Evolutionary conservation across 257 asterid genomes (phyloP).

Genomic region (Coffea eugenioides): DNA sequence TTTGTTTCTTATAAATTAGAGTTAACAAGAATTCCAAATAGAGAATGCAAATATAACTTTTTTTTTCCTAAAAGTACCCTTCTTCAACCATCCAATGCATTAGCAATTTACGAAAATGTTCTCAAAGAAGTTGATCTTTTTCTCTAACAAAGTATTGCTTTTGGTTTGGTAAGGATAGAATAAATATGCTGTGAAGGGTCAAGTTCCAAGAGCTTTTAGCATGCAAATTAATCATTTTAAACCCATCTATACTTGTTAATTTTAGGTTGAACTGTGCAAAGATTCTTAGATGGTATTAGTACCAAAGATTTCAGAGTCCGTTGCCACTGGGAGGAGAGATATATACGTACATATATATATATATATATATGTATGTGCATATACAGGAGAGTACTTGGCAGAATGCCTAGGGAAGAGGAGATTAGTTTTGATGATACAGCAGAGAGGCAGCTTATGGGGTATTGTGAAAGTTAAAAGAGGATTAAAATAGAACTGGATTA

Average conservation of each 20-base stretch:
- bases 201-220: background rate
- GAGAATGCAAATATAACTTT: too few relatives aligned
- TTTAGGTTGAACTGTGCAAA: background rate
- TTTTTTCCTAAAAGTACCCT: too few relatives aligned
- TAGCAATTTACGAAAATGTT: too few relatives aligned
- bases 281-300: background rate
- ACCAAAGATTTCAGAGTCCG: slow-evolving; percentile 32
- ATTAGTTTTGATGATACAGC: slow-evolving; percentile 36
- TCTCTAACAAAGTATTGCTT: background rate
- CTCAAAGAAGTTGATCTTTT: too few relatives aligned
- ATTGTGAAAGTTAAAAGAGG: slow-evolving; percentile 50
- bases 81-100: too few relatives aligned
- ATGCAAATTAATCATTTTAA: background rate
- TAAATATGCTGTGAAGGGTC: too few relatives aligned
- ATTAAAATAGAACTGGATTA: slow-evolving; percentile 24
- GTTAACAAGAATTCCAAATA: too few relatives aligned
- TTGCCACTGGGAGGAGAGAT: background rate
- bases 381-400: slow-evolving; percentile 8
- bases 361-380: background rate
- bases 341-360: background rate
- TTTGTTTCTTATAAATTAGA: too few relatives aligned
- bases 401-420: slow-evolving; percentile 50
- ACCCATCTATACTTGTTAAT: background rate
- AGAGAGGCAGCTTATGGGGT: slow-evolving; percentile 59
- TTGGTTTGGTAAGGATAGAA: background rate